These are phyloP conservation scores for Pisolithus sp. DNA, from an alignment of 768 basidiomycete genomes.

Conservation along the genomic window DNA sequence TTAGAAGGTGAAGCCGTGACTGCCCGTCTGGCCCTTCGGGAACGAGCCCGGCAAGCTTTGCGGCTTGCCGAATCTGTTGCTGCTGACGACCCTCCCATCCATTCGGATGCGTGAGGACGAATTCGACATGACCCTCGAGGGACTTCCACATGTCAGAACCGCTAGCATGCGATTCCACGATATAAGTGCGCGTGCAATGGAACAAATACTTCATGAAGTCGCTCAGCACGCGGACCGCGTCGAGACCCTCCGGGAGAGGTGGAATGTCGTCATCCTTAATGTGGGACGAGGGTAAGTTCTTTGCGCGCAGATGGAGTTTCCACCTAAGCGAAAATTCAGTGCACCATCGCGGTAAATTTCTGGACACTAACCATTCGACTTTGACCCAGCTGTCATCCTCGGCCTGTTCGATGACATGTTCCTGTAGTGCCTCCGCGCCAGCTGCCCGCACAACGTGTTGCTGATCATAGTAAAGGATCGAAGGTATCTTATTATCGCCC, in stretches of 20 bases:
- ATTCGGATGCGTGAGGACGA: constrained; percentile 25
- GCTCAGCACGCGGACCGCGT: constrained; percentile 14
- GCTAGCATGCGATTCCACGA: constrained; percentile 23
- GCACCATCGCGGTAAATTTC: too few relatives aligned
- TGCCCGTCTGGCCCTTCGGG: constrained; percentile 7
- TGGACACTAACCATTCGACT: constrained; percentile 31
- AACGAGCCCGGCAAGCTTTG: constrained; percentile 18
- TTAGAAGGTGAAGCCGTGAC: constrained; percentile 19
- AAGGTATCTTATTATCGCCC: constrained; percentile 44
- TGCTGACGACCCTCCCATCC: constrained; percentile 29
- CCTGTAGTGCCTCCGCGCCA: constrained; percentile 37
- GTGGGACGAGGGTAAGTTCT: constrained; percentile 16
- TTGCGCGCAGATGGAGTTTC: constrained; percentile 32
- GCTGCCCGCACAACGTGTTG: constrained; percentile 34
- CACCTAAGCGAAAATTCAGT: constrained; percentile 15
- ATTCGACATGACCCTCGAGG: constrained; percentile 14
- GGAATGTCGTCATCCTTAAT: constrained; percentile 17
- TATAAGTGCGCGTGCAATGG: constrained; percentile 15
- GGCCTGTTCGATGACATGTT: constrained; percentile 31
- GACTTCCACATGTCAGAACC: constrained; percentile 20
- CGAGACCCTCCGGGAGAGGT: constrained; percentile 17
- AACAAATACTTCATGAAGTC: constrained; percentile 27
- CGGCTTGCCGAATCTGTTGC: constrained; percentile 22
- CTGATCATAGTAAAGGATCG: constrained; percentile 41
- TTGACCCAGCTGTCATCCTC: constrained; percentile 33